Conservation (phyloP, 2,329 filamentous ascomycete genomes). For the Basipetospora sp. region DNA sequence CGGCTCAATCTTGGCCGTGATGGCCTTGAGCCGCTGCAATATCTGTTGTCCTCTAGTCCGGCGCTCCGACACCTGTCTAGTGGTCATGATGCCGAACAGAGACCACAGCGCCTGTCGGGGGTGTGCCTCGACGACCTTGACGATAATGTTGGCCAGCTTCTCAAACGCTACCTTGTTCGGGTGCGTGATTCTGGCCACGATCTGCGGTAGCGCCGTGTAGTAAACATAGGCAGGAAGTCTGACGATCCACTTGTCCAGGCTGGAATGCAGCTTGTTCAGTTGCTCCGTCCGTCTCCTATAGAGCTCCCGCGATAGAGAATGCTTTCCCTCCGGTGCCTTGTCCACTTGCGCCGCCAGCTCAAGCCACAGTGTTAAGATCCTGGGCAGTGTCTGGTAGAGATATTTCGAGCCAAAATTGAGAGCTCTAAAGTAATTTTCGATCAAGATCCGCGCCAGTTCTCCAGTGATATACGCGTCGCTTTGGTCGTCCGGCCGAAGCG, state of each 20-base stretch:
- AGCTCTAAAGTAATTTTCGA: constrained; percentile 84
- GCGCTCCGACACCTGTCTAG: constrained; percentile 55
- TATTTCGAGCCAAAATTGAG: constrained; percentile 86
- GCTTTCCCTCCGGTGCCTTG: constrained; percentile 41
- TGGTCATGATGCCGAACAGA: constrained; percentile 73
- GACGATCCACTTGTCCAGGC: constrained; percentile 65
- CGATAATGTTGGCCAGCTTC: constrained; percentile 62
- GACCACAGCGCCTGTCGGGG: constrained; percentile 88
- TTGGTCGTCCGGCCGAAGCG: constrained; percentile 61
- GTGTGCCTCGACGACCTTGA: constrained; percentile 73
- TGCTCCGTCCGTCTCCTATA: constrained; percentile 45
- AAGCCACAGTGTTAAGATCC: constrained; percentile 84
- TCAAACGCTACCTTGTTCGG: constrained; percentile 64
- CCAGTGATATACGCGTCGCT: constrained; percentile 63
- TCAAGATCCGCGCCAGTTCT: constrained; percentile 72
- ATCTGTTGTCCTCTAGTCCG: constrained; percentile 37
- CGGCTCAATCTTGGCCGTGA: constrained; percentile 1
- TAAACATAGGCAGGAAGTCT: constrained; percentile 63
- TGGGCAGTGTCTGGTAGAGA: constrained; percentile 83
- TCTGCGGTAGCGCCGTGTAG: constrained; percentile 73
- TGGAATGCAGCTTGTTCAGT: constrained; percentile 54
- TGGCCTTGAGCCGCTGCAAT: constrained; percentile 30
- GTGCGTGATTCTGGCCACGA: constrained; percentile 91
- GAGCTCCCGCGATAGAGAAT: constrained; percentile 37
- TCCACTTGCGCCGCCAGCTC: constrained; percentile 70